These are phyloP conservation scores for Mrakia hoshinonis DNA, from an alignment of 768 basidiomycete species.

Conservation along the genomic window DNA sequence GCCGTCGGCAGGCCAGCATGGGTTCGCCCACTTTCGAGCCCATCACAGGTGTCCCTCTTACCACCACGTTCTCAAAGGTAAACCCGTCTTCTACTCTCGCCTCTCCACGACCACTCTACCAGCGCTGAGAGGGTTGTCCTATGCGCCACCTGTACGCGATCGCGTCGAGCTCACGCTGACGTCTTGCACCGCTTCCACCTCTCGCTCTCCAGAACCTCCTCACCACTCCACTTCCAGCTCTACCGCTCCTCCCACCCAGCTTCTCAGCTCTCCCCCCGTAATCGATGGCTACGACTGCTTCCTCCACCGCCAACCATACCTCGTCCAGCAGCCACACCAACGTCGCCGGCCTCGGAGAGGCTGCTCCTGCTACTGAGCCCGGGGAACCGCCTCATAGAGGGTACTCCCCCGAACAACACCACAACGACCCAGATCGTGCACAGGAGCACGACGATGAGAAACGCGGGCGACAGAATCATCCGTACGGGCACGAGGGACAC, in stretches of 20 bases:
- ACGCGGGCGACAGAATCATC: neutral
- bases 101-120: no score
- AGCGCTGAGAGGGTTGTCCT: no score
- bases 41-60: no score
- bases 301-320: neutral
- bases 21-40: no score
- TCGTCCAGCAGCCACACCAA: neutral
- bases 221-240: neutral
- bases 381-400: neutral
- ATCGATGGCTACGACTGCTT: conserved; percentile 6
- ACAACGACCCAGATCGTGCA: neutral
- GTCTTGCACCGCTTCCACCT: neutral
- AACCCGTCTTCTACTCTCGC: no score
- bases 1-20: no score
- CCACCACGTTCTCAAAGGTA: no score
- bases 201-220: neutral
- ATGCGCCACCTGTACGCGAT: no score
- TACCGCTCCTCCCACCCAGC: neutral
- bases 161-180: neutral
- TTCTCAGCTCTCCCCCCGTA: neutral
- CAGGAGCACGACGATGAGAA: neutral
- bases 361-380: neutral
- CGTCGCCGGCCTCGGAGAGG: neutral
- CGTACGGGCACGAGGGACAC: neutral
- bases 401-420: neutral